These are phyloP conservation scores for Fusarium siculi DNA, from an alignment of 2,329 filamentous ascomycete species.

Conservation along the genomic window DNA sequence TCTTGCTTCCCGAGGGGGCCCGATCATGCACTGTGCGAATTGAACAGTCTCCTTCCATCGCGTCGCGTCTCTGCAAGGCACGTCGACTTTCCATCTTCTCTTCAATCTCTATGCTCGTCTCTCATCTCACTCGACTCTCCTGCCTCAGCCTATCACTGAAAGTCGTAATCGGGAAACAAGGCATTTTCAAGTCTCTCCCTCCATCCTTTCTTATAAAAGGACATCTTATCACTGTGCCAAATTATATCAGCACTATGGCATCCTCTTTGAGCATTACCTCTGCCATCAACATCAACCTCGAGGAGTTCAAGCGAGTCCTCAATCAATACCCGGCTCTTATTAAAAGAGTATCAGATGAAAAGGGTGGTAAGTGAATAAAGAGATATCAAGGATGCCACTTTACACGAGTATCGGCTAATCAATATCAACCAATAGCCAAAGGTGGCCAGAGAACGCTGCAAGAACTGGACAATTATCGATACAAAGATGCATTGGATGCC, in stretches of 20 bases:
- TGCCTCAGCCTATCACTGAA: neutral
- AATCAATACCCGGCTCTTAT: conserved; percentile 54
- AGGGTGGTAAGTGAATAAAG: conserved; percentile 52
- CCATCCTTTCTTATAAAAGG: neutral
- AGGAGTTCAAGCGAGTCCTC: conserved; percentile 52
- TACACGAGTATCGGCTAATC: conserved; percentile 6
- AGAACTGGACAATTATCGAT: conserved; percentile 70
- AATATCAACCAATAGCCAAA: conserved; percentile 52
- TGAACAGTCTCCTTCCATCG: neutral
- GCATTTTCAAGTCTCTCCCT: neutral
- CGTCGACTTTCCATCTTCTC: conserved; percentile 10
- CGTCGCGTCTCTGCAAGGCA: conserved; percentile 22
- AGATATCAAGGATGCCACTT: neutral
- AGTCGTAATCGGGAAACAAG: neutral
- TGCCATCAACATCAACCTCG: conserved; percentile 41
- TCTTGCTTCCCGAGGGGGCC: neutral
- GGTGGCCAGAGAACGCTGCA: conserved; percentile 61
- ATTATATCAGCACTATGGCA: conserved; percentile 25
- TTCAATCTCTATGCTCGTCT: neutral
- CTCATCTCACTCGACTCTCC: neutral
- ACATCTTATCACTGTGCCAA: neutral
- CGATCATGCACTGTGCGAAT: conserved; percentile 15
- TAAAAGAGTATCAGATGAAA: conserved; percentile 56
- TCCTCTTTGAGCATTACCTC: conserved; percentile 11
- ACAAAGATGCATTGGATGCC: conserved; percentile 60